Conservation (phyloP, 441 rosid species). For the Gossypium davidsonii region DNA sequence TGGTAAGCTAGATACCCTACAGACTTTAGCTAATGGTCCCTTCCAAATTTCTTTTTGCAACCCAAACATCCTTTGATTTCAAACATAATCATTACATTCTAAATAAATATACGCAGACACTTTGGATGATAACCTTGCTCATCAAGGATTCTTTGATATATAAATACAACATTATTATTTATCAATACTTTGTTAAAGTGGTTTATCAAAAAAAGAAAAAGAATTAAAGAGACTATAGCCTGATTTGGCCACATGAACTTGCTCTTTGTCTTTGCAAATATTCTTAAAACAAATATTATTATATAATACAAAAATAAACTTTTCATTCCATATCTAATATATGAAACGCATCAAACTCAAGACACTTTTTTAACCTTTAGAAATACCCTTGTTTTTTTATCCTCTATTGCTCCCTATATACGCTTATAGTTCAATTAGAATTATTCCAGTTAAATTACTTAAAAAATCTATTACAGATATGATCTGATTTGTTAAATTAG, state of each 20-base stretch:
- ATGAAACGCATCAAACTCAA: neutral
- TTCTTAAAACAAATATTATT: neutral
- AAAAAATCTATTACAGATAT: neutral
- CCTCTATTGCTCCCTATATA: neutral
- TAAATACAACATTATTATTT: neutral
- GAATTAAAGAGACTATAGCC: neutral
- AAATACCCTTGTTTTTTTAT: neutral
- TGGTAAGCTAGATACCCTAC: too few species aligned
- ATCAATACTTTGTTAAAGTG: neutral
- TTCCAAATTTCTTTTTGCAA: neutral
- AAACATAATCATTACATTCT: neutral
- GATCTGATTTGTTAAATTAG: neutral
- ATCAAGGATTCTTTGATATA: neutral
- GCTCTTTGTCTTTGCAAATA: neutral
- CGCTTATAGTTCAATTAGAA: neutral
- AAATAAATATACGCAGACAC: neutral
- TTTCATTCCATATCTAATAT: neutral
- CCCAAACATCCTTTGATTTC: neutral
- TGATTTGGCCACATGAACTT: neutral
- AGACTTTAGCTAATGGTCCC: neutral
- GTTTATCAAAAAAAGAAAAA: neutral
- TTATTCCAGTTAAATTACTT: neutral
- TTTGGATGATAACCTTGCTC: neutral
- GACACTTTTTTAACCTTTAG: neutral
- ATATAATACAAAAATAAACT: neutral